Base-by-base conservation (phyloP, 2,329 filamentous ascomycete species). In the Aspergillus eucalypticola region DNA sequence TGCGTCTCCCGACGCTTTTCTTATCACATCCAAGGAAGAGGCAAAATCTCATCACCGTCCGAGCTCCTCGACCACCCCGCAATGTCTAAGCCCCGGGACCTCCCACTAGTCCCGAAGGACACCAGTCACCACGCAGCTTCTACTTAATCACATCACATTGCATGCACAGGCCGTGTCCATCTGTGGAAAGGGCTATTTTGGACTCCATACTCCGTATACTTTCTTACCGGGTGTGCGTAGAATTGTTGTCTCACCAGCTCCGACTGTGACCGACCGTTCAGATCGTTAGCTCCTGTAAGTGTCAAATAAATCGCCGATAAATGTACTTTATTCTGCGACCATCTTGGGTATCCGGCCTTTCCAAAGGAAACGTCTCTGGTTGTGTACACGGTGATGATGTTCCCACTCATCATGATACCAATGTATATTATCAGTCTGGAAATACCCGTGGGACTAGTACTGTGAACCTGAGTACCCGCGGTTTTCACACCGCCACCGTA, bases 101-200 rank as follows among this genome's bases (percentile, higher is more conserved):
- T 46, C 39, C 41, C 41, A 29, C 52, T 50, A 55, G 53, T 44
- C 38, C 38, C 8, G 19, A 55, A 46, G 25, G 17, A 46, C 25
- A 41, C 39, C 49, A 53, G 58, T 60, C 46, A 65, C 52, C 39
- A 21, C 21, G 39, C 58, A 42, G 54, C 60, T 60, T 38, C 32
- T 35, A 35, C 44, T 57, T 54, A 15, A 44, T 66, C 64, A 60
- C 60, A 66, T 64, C 64, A 66, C 62, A 56, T 58, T 59, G 50
- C 54, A 54, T 62, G 51, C 60, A 51, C 49, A 19, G 41, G 46
- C 42, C 59, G 21, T 35, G 38, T 39, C 38, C n/a, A 49, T 60
- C 27, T 21, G 44, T 55, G 42, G 39, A 48, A 48, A 38, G n/a
- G 46, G 25, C 32, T 25, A 17, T 23, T 32, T 42, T 19, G 38